Percentiles rank a stretch among this genome's conserved stretches.
Conservation (phyloP, 805 yeast species). For the Priceomyces melissophilus region DNA sequence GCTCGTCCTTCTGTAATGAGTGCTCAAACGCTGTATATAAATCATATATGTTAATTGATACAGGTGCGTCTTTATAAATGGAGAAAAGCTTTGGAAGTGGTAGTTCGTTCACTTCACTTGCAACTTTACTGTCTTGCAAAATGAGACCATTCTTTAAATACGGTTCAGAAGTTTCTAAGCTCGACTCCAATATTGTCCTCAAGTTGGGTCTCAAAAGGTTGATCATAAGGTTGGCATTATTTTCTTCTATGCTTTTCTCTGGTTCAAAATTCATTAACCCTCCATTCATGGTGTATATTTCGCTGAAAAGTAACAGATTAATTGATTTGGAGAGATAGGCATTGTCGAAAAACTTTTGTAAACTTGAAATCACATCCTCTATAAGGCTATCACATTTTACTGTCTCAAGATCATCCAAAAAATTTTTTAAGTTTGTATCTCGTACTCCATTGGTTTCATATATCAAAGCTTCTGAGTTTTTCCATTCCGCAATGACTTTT, state of each 20-base stretch:
- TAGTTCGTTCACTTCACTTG: conserved; percentile 31
- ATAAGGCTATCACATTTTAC: too few species aligned
- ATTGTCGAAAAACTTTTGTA: conserved; percentile 3
- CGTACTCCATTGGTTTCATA: not conserved
- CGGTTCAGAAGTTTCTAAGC: conserved; percentile 27
- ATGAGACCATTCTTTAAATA: conserved; percentile 17
- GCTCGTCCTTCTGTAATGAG: conserved; percentile 30
- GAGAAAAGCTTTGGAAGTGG: conserved; percentile 56
- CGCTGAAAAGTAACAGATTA: conserved; percentile 28
- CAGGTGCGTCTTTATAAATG: conserved; percentile 76
- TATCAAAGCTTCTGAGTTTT: conserved; percentile 2
- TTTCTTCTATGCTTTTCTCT: conserved; percentile 40
- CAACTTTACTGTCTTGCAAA: not conserved
- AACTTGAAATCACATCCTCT: not conserved
- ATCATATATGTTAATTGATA: conserved; percentile 63
- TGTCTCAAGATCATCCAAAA: too few species aligned
- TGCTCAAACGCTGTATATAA: conserved; percentile 60
- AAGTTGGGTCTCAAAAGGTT: conserved; percentile 34
- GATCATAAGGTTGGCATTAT: conserved; percentile 36
- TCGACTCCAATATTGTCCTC: conserved; percentile 27
- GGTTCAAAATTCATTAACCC: conserved; percentile 15
- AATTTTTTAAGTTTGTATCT: not conserved
- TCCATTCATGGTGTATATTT: conserved; percentile 29
- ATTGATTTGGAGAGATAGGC: conserved; percentile 8
- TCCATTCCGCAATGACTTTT: conserved; percentile 3